Conservation (phyloP, 768 basidiomycete genomes). For the Boletus tylopilopsis region DNA sequence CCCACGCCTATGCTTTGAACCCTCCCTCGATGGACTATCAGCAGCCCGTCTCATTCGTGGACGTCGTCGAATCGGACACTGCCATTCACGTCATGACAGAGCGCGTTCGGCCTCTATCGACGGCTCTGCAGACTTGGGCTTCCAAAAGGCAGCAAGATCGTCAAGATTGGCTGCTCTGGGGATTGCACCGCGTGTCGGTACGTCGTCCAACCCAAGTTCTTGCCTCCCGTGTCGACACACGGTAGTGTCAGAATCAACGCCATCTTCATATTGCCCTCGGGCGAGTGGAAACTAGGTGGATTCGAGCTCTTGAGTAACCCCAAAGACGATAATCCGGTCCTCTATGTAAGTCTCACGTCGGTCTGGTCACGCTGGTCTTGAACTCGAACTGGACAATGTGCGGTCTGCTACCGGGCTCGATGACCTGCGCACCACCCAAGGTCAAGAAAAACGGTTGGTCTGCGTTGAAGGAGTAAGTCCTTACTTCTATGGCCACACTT, state of each 20-base stretch:
- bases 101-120: constrained; percentile 73
- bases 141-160: constrained; percentile 57
- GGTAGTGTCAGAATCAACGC: constrained; percentile 72
- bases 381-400: constrained; percentile 56
- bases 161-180: constrained; percentile 94
- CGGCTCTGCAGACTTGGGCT: constrained; percentile 58
- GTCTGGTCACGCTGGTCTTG: constrained; percentile 7
- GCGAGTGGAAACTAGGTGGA: constrained; percentile 96
- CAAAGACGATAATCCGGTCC: constrained; percentile 70
- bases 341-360: constrained; percentile 63
- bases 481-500: not conserved
- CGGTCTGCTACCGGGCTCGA: constrained; percentile 57
- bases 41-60: constrained; percentile 87
- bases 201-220: constrained; percentile 18
- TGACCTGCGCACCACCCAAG: constrained; percentile 72
- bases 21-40: constrained; percentile 84
- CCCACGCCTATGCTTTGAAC: too few relatives aligned
- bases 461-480: constrained; percentile 66
- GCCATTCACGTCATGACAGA: constrained; percentile 93
- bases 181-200: constrained; percentile 85
- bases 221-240: constrained; percentile 57
- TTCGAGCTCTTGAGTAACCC: constrained; percentile 87
- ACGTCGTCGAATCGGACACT: constrained; percentile 85
- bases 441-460: constrained; percentile 87
- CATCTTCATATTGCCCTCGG: constrained; percentile 87